Evolutionary conservation across 139 green algal genomes (phyloP).

Genomic region (Haematococcus lacustris): DNA sequence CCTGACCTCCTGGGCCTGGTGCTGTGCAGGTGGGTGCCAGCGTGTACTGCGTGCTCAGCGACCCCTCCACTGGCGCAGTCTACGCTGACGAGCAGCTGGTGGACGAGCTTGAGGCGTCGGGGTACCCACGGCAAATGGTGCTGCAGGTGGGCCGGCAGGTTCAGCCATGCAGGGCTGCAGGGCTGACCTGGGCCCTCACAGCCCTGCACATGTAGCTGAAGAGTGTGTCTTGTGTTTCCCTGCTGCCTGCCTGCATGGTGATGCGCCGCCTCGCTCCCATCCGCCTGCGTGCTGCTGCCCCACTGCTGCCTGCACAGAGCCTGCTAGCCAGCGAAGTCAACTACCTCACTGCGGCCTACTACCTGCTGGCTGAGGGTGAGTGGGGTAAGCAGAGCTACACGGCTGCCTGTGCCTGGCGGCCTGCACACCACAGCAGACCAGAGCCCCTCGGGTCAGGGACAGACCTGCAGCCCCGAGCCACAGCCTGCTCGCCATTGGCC

Average conservation of each 20-base stretch:
- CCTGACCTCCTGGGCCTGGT: too few relatives aligned
- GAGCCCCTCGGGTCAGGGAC: too few relatives aligned
- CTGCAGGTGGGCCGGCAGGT: slow-evolving; percentile 6
- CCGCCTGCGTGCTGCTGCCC: background rate
- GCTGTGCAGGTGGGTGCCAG: slow-evolving; percentile 11
- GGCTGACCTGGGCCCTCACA: background rate
- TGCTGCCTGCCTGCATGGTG: background rate
- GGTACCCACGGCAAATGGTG: slow-evolving; percentile 23
- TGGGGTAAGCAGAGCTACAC: too few relatives aligned
- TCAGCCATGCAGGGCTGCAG: background rate
- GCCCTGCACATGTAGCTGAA: background rate
- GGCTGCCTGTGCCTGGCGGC: too few relatives aligned
- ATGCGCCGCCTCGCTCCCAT: background rate
- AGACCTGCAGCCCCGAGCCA: too few relatives aligned
- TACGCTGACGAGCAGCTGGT: slow-evolving; percentile 31
- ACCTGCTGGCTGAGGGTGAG: slow-evolving; percentile 50
- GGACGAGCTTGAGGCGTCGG: slow-evolving; percentile 32
- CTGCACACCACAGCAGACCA: too few relatives aligned
- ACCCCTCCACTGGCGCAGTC: slow-evolving; percentile 14
- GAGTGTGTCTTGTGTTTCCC: background rate
- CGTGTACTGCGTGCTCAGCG: slow-evolving; percentile 19
- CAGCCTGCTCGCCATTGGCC: too few relatives aligned
- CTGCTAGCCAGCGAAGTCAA: slow-evolving; percentile 38
- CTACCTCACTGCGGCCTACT: slow-evolving; percentile 52
- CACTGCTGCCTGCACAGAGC: slow-evolving; percentile 17